Conservation (phyloP, 2,329 filamentous ascomycete species). For the Ceratocystis destructans region DNA sequence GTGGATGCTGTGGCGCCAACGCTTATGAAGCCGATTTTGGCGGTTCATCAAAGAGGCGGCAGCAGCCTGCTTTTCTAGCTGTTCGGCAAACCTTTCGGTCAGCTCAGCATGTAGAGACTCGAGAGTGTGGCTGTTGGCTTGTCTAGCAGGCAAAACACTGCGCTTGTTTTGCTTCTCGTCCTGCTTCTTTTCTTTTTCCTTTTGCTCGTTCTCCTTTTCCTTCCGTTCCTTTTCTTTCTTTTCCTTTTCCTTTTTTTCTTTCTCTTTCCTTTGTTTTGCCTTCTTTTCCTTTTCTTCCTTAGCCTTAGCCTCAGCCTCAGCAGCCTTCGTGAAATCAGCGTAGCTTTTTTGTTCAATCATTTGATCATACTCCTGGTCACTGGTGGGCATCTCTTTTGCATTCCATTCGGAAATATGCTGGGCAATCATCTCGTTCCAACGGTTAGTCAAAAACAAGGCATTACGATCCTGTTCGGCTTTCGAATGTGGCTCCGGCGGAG, state of each 20-base stretch:
- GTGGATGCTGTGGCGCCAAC: slow-evolving; percentile 18
- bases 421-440: slow-evolving; percentile 37
- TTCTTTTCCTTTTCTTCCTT: neutral
- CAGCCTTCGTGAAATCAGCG: neutral
- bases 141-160: neutral
- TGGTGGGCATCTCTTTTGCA: slow-evolving; percentile 23
- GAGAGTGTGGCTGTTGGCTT: neutral
- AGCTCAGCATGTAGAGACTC: slow-evolving; percentile 9
- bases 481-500: slow-evolving; percentile 33
- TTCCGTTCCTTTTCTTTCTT: neutral
- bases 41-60: slow-evolving; percentile 19
- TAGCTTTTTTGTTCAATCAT: slow-evolving; percentile 6
- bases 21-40: slow-evolving; percentile 18
- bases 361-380: slow-evolving; percentile 17
- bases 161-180: neutral
- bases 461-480: slow-evolving; percentile 41
- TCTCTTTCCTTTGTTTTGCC: neutral
- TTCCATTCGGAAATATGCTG: slow-evolving; percentile 33
- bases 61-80: slow-evolving; percentile 15
- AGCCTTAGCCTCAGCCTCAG: neutral
- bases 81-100: neutral
- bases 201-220: neutral
- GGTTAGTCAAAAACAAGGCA: slow-evolving; percentile 35
- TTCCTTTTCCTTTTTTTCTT: neutral
- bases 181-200: neutral